Conservation (phyloP, 495 filamentous ascomycete genomes). For the Neurospora hispaniola region DNA sequence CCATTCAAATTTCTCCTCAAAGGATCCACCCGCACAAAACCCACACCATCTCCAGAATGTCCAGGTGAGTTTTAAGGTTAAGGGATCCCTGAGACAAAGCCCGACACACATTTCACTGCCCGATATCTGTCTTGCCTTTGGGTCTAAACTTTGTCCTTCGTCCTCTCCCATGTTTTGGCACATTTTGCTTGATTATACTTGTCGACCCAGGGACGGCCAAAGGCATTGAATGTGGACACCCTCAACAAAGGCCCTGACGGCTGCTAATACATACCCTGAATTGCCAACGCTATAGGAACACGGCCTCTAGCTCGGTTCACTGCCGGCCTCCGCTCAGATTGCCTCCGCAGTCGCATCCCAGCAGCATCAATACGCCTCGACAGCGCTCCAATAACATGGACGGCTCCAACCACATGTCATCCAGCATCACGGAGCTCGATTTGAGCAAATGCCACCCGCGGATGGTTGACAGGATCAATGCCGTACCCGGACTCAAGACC, state of each 20-base stretch:
- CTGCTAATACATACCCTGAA: neutral
- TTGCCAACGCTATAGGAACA: neutral
- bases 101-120: neutral
- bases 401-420: conserved; percentile 17
- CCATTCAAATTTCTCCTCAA: neutral
- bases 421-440: conserved; percentile 33
- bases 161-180: neutral
- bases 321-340: conserved; percentile 9
- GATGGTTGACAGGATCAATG: conserved; percentile 36
- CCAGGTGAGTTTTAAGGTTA: neutral
- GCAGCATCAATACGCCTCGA: neutral
- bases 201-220: conserved; percentile 9
- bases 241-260: neutral
- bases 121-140: neutral
- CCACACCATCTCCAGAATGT: neutral
- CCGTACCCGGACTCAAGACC: conserved; percentile 38
- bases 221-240: conserved; percentile 2
- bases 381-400: conserved; percentile 23
- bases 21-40: neutral
- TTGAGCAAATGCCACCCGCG: conserved; percentile 31
- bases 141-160: neutral
- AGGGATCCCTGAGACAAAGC: neutral
- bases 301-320: conserved; percentile 9
- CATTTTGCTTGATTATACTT: conserved; percentile 6
- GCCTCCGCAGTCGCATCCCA: neutral